Conservation (phyloP, 257 asterid genomes). For the Thymus mandschuricus region DNA sequence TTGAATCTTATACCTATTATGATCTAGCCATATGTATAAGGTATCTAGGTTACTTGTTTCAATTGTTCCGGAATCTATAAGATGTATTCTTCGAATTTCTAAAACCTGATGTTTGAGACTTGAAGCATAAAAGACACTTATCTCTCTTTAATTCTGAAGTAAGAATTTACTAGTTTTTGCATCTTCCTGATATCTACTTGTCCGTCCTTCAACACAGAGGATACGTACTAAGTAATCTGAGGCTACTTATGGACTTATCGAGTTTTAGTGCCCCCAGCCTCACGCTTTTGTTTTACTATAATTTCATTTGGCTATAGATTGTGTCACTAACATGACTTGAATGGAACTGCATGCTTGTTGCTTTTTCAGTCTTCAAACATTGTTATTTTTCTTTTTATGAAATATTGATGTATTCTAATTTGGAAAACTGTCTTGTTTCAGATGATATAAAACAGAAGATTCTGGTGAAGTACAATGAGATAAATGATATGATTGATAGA, state of each 20-base stretch:
- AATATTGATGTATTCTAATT: conserved; percentile 1
- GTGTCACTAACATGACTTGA: conserved; percentile 7
- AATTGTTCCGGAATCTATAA: background rate
- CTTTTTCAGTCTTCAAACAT: conserved; percentile 12
- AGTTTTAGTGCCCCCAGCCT: conserved; percentile 9
- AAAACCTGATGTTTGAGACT: background rate
- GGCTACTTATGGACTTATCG: conserved; percentile 2
- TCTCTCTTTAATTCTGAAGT: background rate
- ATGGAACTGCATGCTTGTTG: conserved; percentile 16
- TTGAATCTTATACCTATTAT: background rate
- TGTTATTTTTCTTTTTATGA: background rate
- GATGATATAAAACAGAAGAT: conserved; percentile 80
- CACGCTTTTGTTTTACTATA: background rate
- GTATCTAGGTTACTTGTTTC: background rate
- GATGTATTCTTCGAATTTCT: background rate
- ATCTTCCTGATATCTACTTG: background rate
- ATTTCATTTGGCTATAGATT: background rate
- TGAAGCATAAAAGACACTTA: background rate
- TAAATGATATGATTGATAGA: conserved; percentile 69
- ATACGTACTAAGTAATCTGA: background rate
- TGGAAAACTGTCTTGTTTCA: conserved; percentile 31
- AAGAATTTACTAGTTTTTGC: background rate
- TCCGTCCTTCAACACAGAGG: background rate
- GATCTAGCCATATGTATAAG: background rate
- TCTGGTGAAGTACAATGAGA: conserved; percentile 75